A percentile compares a stretch with the other conserved stretches of the same genome.
These are phyloP conservation scores for Ophiostoma triangulosporum DNA, from an alignment of 2,329 filamentous ascomycete species.

Conservation along the genomic window DNA sequence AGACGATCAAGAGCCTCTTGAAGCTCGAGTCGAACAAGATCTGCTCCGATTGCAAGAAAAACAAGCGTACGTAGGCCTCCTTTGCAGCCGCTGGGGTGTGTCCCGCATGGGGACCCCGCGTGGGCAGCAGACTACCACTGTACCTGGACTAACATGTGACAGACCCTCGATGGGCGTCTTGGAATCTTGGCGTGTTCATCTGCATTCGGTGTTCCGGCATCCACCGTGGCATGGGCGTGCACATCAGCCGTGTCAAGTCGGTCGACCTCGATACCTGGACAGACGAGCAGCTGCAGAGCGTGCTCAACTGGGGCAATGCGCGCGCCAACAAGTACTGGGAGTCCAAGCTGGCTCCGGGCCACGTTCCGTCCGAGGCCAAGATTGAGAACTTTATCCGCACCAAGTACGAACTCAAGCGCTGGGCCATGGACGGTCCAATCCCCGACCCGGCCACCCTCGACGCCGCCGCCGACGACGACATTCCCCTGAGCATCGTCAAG, in stretches of 20 bases:
- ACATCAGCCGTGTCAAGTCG: constrained; percentile 95
- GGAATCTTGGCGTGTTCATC: constrained; percentile 94
- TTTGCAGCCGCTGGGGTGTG: too few relatives aligned
- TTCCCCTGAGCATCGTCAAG: constrained; percentile 47
- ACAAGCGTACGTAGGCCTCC: constrained; percentile 60
- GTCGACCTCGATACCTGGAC: constrained; percentile 98
- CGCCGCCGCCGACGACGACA: constrained; percentile 74
- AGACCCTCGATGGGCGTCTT: constrained; percentile 98
- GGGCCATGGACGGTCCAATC: constrained; percentile 96
- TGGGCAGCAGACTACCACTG: too few relatives aligned
- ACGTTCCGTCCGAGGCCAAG: constrained; percentile 90
- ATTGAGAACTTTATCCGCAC: constrained; percentile 99
- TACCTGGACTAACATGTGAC: constrained; percentile 11
- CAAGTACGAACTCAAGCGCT: constrained; percentile 97
- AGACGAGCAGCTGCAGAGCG: constrained; percentile 89
- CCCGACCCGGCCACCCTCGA: constrained; percentile 86
- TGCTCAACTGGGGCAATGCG: constrained; percentile 89
- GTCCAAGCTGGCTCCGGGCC: constrained; percentile 77
- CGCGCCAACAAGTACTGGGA: constrained; percentile 99
- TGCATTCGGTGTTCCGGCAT: constrained; percentile 98
- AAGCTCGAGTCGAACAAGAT: constrained; percentile 94
- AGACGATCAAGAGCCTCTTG: constrained; percentile 84
- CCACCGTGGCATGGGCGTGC: constrained; percentile 95
- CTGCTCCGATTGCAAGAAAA: constrained; percentile 96
- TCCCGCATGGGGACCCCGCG: too few relatives aligned